A percentile compares a stretch with the other conserved stretches of the same genome.
phyloP scores from a whole-genome alignment of 108 stramenopile species.

The Conticribra weissflogii region DNA sequence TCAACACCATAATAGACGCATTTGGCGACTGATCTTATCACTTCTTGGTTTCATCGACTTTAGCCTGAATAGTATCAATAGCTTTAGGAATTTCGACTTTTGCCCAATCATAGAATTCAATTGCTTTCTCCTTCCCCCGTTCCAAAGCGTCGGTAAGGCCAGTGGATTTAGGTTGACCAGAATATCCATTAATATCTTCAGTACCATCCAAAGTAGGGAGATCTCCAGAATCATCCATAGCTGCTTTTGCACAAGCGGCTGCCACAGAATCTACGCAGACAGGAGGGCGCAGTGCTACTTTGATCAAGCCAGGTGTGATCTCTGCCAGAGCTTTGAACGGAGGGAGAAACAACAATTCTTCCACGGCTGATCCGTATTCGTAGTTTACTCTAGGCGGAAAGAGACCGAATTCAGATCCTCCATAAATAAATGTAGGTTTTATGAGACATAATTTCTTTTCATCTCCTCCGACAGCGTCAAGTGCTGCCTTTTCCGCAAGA shows the following conservation, averaged over 20 bases:
- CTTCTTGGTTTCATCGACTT: conserved; percentile 48
- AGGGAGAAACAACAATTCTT: conserved; percentile 58
- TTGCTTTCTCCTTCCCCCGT: conserved; percentile 36
- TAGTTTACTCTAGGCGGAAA: conserved; percentile 74
- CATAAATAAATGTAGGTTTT: conserved; percentile 75
- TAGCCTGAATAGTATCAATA: conserved; percentile 36
- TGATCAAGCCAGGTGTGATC: conserved; percentile 69
- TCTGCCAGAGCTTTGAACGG: conserved; percentile 55
- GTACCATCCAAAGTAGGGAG: conserved; percentile 49
- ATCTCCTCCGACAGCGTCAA: conserved; percentile 41
- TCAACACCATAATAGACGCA: neutral
- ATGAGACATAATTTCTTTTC: conserved; percentile 53
- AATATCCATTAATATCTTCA: conserved; percentile 43
- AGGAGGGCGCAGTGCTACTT: conserved; percentile 77
- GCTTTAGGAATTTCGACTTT: conserved; percentile 47
- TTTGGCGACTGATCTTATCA: conserved; percentile 1
- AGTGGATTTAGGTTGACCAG: conserved; percentile 43
- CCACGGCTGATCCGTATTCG: conserved; percentile 68
- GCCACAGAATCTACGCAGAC: conserved; percentile 77
- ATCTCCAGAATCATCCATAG: conserved; percentile 52
- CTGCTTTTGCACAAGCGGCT: conserved; percentile 58
- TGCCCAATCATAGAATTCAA: conserved; percentile 53
- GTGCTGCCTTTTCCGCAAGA: conserved; percentile 50
- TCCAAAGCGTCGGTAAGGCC: conserved; percentile 50
- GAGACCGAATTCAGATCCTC: conserved; percentile 68